phyloP scores from a whole-genome alignment of 768 basidiomycete species.

The Cubamyces sp. region DNA sequence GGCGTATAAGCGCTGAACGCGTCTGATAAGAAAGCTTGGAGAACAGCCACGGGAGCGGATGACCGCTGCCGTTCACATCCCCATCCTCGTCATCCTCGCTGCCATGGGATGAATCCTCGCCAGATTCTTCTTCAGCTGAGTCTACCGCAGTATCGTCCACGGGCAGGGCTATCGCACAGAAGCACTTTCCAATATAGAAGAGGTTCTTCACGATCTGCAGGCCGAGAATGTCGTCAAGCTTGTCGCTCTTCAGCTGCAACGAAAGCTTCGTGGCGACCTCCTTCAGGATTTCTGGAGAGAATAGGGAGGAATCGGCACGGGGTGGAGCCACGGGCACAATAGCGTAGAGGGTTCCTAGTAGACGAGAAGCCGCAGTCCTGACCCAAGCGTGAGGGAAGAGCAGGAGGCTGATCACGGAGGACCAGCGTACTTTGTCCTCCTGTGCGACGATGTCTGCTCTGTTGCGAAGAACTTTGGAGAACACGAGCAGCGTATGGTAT shows the following conservation, averaged over 20 bases:
- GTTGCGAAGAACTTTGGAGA: slow-evolving; percentile 64
- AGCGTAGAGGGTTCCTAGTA: slow-evolving; percentile 73
- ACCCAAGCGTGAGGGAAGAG: slow-evolving; percentile 96
- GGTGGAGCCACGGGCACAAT: slow-evolving; percentile 50
- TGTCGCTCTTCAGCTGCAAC: slow-evolving; percentile 79
- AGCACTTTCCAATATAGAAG: slow-evolving; percentile 90
- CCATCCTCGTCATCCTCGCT: slow-evolving; percentile 34
- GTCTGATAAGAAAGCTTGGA: slow-evolving; percentile 91
- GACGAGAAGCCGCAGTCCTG: slow-evolving; percentile 74
- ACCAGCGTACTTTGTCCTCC: slow-evolving; percentile 62
- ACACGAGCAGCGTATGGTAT: slow-evolving; percentile 74
- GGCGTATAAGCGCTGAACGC: slow-evolving; percentile 71
- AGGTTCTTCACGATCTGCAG: slow-evolving; percentile 92
- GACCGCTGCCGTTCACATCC: slow-evolving; percentile 22
- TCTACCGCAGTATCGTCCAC: slow-evolving; percentile 25
- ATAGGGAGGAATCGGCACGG: slow-evolving; percentile 42
- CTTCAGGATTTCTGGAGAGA: slow-evolving; percentile 60
- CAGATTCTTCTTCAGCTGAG: slow-evolving; percentile 34
- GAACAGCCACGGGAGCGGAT: slow-evolving; percentile 90
- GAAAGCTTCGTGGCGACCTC: slow-evolving; percentile 75
- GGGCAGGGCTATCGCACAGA: slow-evolving; percentile 48
- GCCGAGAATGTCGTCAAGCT: slow-evolving; percentile 71
- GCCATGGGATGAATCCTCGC: slow-evolving; percentile 35
- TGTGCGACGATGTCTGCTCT: slow-evolving; percentile 54
- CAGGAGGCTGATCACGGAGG: slow-evolving; percentile 62